Percentiles rank a stretch among this genome's conserved stretches.
phyloP scores from a whole-genome alignment of 139 green algal genomes.

The Coccomyxa sp. region DNA sequence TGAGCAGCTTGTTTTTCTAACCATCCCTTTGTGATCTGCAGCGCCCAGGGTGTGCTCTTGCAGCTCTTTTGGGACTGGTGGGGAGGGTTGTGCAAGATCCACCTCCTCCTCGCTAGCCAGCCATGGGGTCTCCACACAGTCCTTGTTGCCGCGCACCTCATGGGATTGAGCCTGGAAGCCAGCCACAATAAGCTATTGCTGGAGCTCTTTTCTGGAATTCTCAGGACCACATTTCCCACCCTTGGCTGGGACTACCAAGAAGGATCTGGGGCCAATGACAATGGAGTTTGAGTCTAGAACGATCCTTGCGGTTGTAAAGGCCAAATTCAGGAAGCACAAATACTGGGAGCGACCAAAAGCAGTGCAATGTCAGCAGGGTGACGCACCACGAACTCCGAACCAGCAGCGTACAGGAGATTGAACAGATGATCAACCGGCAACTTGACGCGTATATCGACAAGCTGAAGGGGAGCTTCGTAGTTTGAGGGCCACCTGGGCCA shows the following conservation, averaged over 20 bases:
- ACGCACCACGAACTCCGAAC: conserved; percentile 14
- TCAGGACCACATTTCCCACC: too few relatives aligned
- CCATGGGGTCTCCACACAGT: conserved; percentile 32
- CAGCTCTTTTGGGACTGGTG: too few relatives aligned
- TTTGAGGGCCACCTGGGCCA: conserved; percentile 7
- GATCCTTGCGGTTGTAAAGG: too few relatives aligned
- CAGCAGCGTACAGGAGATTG: conserved; percentile 5
- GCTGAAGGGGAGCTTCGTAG: not conserved
- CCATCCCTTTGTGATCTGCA: conserved; percentile 3
- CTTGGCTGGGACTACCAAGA: too few relatives aligned
- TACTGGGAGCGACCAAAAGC: too few relatives aligned
- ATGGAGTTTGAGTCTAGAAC: too few relatives aligned
- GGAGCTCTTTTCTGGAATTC: not conserved
- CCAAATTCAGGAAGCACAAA: too few relatives aligned
- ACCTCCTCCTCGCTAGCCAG: conserved; percentile 8
- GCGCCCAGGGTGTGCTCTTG: not conserved
- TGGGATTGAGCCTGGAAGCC: conserved; percentile 22
- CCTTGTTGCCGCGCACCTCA: conserved; percentile 29
- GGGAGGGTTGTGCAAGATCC: not conserved
- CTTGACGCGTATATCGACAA: conserved; percentile 3
- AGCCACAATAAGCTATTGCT: not conserved
- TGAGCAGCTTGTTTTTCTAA: conserved; percentile 25
- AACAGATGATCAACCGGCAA: conserved; percentile 20
- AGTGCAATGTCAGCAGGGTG: too few relatives aligned
- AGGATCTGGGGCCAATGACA: too few relatives aligned